Evolutionary conservation across 2,329 filamentous ascomycete genomes (phyloP).

Genomic region (Cladorrhinum sp.): DNA sequence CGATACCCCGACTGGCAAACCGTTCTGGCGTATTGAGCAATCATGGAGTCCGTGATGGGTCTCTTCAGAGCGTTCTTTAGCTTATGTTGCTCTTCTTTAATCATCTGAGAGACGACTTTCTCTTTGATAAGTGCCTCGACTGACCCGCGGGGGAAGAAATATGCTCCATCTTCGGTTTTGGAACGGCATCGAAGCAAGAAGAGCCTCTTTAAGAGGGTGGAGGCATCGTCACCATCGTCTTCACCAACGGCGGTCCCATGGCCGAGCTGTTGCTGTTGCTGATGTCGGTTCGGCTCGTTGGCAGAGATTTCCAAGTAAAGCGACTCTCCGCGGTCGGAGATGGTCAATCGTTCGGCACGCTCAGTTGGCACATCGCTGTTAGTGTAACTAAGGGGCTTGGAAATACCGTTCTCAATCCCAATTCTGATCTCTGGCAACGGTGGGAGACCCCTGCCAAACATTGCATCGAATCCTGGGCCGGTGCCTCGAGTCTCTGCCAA

Average conservation of each 20-base stretch:
- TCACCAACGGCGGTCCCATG: neutral
- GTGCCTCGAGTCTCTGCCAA: too few species aligned
- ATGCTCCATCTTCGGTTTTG: neutral
- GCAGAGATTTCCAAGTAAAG: neutral
- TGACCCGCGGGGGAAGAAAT: constrained; percentile 3
- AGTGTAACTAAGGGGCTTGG: neutral
- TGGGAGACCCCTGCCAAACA: too few species aligned
- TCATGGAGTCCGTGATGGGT: neutral
- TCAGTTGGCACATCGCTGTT: neutral
- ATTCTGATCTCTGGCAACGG: too few species aligned
- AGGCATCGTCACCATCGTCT: neutral
- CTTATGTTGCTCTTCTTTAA: neutral
- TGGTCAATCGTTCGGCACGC: neutral
- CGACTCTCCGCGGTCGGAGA: constrained; percentile 3
- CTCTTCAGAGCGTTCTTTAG: neutral
- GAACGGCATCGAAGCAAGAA: neutral
- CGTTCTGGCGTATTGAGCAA: neutral
- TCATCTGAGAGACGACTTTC: neutral
- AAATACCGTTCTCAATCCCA: neutral
- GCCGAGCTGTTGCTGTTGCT: neutral
- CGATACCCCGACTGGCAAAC: neutral
- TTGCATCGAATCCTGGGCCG: too few species aligned
- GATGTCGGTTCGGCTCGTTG: neutral
- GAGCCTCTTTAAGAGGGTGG: neutral
- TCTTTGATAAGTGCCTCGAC: constrained; percentile 8